Evolutionary conservation across 768 basidiomycete species (phyloP).

Genomic region (Leccinum disarticulatum): DNA sequence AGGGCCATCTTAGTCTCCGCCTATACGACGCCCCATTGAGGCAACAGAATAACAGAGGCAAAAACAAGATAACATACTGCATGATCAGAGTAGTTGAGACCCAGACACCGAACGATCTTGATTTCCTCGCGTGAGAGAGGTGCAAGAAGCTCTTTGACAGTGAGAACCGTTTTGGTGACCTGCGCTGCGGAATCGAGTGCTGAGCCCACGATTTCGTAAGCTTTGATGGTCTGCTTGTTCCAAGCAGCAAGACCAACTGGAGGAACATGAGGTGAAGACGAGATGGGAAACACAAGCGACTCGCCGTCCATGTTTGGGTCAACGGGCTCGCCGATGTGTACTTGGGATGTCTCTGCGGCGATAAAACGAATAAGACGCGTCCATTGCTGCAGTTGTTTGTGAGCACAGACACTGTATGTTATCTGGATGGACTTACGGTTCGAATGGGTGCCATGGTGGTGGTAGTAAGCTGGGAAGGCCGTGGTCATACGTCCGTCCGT

Average conservation of each 20-base stretch:
- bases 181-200: conserved; percentile 65
- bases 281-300: conserved; percentile 1
- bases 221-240: conserved; percentile 57
- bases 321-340: conserved; percentile 79
- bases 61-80: conserved; percentile 46
- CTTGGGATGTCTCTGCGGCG: conserved; percentile 67
- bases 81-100: conserved; percentile 84
- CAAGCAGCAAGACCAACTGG: conserved; percentile 61
- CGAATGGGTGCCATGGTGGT: conserved; percentile 55
- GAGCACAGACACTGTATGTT: not conserved
- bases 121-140: conserved; percentile 69
- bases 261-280: not conserved
- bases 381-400: conserved; percentile 43
- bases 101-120: conserved; percentile 71
- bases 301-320: conserved; percentile 65
- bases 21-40: conserved; percentile 32
- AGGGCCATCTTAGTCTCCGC: conserved; percentile 63
- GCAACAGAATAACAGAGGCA: not conserved
- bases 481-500: not conserved
- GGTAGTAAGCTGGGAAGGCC: conserved; percentile 4
- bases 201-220: conserved; percentile 70
- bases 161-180: conserved; percentile 61
- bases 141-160: conserved; percentile 67
- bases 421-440: conserved; percentile 41
- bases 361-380: conserved; percentile 80